Percentiles rank a stretch among this genome's conserved stretches.
These are phyloP conservation scores for Sporothrix luriei DNA, from an alignment of 2,329 filamentous ascomycete species.

Conservation along the genomic window DNA sequence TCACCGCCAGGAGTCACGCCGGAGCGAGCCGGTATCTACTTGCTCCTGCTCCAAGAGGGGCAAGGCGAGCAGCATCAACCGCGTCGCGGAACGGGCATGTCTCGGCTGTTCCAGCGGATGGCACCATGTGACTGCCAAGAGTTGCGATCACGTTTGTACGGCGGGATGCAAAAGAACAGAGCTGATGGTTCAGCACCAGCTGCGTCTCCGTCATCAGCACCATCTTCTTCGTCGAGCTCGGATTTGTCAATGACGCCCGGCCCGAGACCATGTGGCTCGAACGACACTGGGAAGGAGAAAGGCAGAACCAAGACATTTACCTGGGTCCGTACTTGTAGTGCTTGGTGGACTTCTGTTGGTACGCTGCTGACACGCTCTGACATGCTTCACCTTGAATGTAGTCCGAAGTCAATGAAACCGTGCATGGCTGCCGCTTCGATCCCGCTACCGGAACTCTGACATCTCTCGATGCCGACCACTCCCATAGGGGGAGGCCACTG, in stretches of 20 bases:
- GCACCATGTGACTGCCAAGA: slow-evolving; percentile 38
- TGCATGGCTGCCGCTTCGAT: slow-evolving; percentile 31
- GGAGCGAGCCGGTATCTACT: slow-evolving; percentile 35
- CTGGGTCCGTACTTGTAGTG: background rate
- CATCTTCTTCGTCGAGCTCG: background rate
- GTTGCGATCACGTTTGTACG: slow-evolving; percentile 37
- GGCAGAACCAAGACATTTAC: slow-evolving; percentile 8
- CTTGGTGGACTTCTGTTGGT: background rate
- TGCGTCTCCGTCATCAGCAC: background rate
- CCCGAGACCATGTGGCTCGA: background rate
- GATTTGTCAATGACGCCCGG: background rate
- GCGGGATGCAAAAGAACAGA: background rate
- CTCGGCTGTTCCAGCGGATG: slow-evolving; percentile 42
- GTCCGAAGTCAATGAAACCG: slow-evolving; percentile 35
- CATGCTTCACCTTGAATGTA: background rate
- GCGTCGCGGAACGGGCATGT: slow-evolving; percentile 35
- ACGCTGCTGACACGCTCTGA: background rate
- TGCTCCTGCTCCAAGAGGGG: slow-evolving; percentile 23
- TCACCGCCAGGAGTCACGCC: slow-evolving; percentile 34
- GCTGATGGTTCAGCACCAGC: background rate
- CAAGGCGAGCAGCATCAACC: slow-evolving; percentile 27
- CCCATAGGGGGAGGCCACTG: background rate
- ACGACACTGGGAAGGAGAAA: background rate
- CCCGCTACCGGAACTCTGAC: slow-evolving; percentile 12
- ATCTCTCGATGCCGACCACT: background rate